Evolutionary conservation across 306 rosid genomes (phyloP).

Genomic region (Cicer pinnatifidum): DNA sequence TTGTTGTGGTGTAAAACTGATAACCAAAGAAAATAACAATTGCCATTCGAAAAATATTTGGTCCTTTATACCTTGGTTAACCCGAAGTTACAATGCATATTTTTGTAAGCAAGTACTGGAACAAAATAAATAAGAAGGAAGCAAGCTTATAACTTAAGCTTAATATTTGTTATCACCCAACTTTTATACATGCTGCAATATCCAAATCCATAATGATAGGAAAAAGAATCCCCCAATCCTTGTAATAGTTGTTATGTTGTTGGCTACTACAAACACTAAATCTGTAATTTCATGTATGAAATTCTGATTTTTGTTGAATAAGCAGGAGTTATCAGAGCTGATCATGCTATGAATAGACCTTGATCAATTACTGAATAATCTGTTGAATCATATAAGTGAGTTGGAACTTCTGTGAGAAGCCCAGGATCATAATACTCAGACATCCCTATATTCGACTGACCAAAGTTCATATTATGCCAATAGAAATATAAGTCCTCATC

Average conservation of each 20-base stretch:
- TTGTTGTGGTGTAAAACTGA: conserved; percentile 13
- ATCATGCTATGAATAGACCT: conserved; percentile 74
- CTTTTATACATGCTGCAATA: conserved; percentile 59
- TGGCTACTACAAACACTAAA: conserved; percentile 49
- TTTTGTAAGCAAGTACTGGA: conserved; percentile 13
- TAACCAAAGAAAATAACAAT: conserved; percentile 12
- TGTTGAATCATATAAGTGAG: conserved; percentile 63
- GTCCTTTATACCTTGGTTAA: conserved; percentile 36
- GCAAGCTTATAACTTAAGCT: conserved; percentile 59
- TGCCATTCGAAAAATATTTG: neutral
- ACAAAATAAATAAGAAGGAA: conserved; percentile 34
- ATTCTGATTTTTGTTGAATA: conserved; percentile 39
- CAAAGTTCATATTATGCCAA: conserved; percentile 61
- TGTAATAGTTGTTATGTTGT: conserved; percentile 43
- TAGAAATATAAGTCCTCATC: conserved; percentile 65
- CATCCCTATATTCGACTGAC: conserved; percentile 58
- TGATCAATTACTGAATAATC: conserved; percentile 73
- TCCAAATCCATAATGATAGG: conserved; percentile 63
- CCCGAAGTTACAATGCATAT: conserved; percentile 11
- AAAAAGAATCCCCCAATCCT: conserved; percentile 59
- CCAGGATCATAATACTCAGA: conserved; percentile 66
- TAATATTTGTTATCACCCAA: conserved; percentile 51
- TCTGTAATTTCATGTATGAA: conserved; percentile 46
- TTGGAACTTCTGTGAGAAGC: conserved; percentile 59
- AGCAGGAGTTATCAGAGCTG: conserved; percentile 41